These are phyloP conservation scores for Tillandsia leiboldiana DNA, from an alignment of 176 grass and related monocot genomes.

Conservation along the genomic window DNA sequence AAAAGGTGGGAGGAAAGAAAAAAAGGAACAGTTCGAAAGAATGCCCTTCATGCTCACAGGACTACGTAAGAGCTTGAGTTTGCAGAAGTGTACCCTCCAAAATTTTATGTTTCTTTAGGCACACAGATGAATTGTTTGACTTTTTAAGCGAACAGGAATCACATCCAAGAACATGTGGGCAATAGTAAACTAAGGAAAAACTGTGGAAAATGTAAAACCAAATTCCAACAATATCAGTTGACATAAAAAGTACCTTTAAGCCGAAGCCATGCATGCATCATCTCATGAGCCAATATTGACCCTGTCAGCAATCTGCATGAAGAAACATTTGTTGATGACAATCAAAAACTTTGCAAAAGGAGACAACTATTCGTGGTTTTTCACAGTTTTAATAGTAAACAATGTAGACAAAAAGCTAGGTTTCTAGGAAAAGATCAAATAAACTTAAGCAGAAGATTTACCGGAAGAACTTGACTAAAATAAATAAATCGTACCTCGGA, in stretches of 20 bases:
- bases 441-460: no score
- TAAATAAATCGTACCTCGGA: conserved; percentile 46
- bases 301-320: conserved; percentile 52
- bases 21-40: no score
- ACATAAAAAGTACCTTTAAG: conserved; percentile 42
- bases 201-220: background rate
- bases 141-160: no score
- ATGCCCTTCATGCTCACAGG: no score
- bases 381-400: background rate
- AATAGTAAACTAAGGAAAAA: no score
- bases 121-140: no score
- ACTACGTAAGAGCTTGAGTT: no score
- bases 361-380: background rate
- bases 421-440: background rate
- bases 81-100: no score
- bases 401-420: background rate
- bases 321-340: background rate
- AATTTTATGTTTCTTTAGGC: no score
- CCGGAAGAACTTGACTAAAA: no score
- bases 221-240: background rate
- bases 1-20: no score
- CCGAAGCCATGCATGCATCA: conserved; percentile 76
- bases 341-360: background rate
- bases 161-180: no score
- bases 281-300: conserved; percentile 66